phyloP scores from a whole-genome alignment of 2,329 filamentous ascomycete genomes.

The Coniella lustricola region DNA sequence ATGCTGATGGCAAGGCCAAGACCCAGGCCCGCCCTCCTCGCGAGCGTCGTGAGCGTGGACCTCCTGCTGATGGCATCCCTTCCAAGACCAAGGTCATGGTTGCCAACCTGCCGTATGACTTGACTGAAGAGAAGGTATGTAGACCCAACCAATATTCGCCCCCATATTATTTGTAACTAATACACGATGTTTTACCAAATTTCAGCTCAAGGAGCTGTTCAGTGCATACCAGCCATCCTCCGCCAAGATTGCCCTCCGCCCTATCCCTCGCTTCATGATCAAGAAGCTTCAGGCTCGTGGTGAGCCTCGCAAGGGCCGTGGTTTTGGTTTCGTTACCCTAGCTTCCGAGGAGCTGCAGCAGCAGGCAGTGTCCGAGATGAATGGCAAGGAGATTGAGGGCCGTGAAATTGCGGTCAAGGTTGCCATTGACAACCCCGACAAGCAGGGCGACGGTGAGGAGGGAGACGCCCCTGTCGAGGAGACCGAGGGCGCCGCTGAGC shows the following conservation, averaged over 20 bases:
- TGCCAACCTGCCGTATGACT: conserved; percentile 95
- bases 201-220: conserved; percentile 96
- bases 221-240: conserved; percentile 83
- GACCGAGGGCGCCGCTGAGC: conserved; percentile 35
- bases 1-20: conserved; percentile 53
- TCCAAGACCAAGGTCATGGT: conserved; percentile 99
- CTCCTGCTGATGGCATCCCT: conserved; percentile 91
- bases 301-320: conserved; percentile 97
- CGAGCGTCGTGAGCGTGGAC: conserved; percentile 75
- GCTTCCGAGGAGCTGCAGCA: conserved; percentile 92
- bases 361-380: conserved; percentile 97
- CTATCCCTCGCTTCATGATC: conserved; percentile 99
- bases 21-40: conserved; percentile 47
- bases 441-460: conserved; percentile 69
- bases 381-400: conserved; percentile 97
- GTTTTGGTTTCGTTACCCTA: conserved; percentile 96
- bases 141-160: too few relatives aligned
- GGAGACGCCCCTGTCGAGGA: conserved; percentile 46
- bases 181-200: conserved; percentile 8
- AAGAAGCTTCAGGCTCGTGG: conserved; percentile 99
- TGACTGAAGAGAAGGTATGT: conserved; percentile 90
- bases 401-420: conserved; percentile 99
- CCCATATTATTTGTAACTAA: too few relatives aligned
- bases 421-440: conserved; percentile 97
- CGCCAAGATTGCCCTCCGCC: conserved; percentile 96